These are phyloP conservation scores for Aspergillus spinulosporus DNA, from an alignment of 2,329 filamentous ascomycete species.

Conservation along the genomic window DNA sequence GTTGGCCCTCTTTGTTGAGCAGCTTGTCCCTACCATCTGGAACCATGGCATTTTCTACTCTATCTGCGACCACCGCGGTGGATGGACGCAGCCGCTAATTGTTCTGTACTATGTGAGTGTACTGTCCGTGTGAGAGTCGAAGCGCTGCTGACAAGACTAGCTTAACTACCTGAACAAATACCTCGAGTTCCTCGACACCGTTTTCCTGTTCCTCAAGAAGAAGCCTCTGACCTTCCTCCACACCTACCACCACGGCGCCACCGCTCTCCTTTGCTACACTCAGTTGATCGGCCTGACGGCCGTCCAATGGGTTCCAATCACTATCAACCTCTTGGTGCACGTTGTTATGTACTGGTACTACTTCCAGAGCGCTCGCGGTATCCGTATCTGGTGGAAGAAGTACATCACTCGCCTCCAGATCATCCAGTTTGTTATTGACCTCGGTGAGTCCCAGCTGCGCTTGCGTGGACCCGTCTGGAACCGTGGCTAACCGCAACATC, in stretches of 20 bases:
- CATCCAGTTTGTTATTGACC: constrained; percentile 93
- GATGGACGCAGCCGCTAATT: constrained; percentile 91
- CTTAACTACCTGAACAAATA: constrained; percentile 99
- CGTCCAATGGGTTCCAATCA: constrained; percentile 93
- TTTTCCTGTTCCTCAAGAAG: constrained; percentile 99
- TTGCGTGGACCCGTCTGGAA: not conserved
- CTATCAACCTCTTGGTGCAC: constrained; percentile 88
- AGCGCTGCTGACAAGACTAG: constrained; percentile 54
- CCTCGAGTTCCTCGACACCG: constrained; percentile 89
- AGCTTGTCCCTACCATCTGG: constrained; percentile 79
- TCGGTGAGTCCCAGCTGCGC: constrained; percentile 61
- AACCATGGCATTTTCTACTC: constrained; percentile 82
- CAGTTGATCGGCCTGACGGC: constrained; percentile 90
- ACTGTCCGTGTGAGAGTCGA: not conserved
- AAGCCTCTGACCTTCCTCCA: constrained; percentile 98
- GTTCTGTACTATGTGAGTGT: constrained; percentile 90
- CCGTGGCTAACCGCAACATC: constrained; percentile 8
- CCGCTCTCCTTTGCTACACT: constrained; percentile 95
- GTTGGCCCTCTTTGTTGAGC: constrained; percentile 83
- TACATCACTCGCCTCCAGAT: constrained; percentile 99
- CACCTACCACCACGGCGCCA: constrained; percentile 98
- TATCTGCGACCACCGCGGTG: constrained; percentile 75
- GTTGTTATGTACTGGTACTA: constrained; percentile 99
- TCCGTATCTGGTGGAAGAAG: constrained; percentile 99
- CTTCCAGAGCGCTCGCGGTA: constrained; percentile 95